Base-by-base conservation (phyloP, 2,329 filamentous ascomycete species). In the Epichloe gansuensis region DNA sequence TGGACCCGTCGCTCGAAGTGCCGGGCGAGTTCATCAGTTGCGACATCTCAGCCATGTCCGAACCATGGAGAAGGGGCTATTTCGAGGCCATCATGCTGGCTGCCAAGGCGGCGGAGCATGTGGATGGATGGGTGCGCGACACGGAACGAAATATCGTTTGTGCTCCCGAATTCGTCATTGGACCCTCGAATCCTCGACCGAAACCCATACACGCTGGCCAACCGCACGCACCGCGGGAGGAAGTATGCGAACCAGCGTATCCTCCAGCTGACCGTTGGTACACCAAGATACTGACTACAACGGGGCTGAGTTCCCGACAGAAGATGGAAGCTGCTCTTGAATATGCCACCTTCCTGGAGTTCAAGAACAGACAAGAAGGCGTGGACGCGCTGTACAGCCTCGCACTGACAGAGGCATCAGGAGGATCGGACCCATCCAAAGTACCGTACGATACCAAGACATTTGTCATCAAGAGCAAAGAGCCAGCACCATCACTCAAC, bases 21-120 rank as follows among this genome's bases (percentile, higher is more conserved):
- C 74, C 78, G 17, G 85, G 78, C 0, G 64, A 91, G 46, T 66
- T 71, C 34, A 75, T 82, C 53, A 74, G 80, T 0, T 81, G 80
- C 57, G 87, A 95, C 63, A 72, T 93, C 52, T 79, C 79, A 1
- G 75, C 69, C 6, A 95, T 89, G 71, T 84, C 82, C 56, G 88
- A 94, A 66, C 75, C 84, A 48, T 97, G 90, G 91, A 75, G 85
- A 60, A 76, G 87, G 51, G 89, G 89, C 1, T 97, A 97, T 68
- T 89, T 85, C 61, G 82, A 94, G 61, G 77, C 83, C 3, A 70
- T 96, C 46, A 87, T 96, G 80, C 76, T 84, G 11, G 80, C 81
- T 54, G 90, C 85, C 0, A 80, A 80, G 57, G 81, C 84, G 0
- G 82, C 89, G 4, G 90, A 96, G 68, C 81, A 90, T 58, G 71